Conservation (phyloP, 441 rosid species). For the Bocquillonia castaneifolia region DNA sequence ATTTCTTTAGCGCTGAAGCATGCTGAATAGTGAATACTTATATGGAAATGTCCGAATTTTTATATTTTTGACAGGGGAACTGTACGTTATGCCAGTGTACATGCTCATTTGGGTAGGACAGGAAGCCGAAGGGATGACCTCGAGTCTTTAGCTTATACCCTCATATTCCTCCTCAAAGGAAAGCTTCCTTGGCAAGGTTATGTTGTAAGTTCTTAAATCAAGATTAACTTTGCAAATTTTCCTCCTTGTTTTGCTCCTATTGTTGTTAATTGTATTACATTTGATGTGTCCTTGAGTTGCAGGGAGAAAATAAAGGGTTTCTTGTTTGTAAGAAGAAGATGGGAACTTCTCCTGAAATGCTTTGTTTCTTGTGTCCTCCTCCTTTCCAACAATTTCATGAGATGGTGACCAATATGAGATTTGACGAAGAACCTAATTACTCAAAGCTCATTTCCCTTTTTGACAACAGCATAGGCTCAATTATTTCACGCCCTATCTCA, state of each 20-base stretch:
- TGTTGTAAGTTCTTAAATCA: slow-evolving; percentile 30
- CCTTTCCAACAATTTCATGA: slow-evolving; percentile 52
- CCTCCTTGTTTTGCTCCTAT: not conserved
- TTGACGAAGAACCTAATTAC: slow-evolving; percentile 61
- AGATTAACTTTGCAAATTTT: not conserved
- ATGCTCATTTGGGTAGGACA: slow-evolving; percentile 61
- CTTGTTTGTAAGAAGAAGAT: slow-evolving; percentile 57
- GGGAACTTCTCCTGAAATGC: slow-evolving; percentile 50
- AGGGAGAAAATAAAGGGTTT: slow-evolving; percentile 61
- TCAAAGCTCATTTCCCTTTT: slow-evolving; percentile 49
- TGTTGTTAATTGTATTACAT: slow-evolving; percentile 3
- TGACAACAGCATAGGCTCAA: slow-evolving; percentile 37
- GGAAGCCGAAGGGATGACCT: slow-evolving; percentile 59
- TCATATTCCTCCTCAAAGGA: slow-evolving; percentile 51
- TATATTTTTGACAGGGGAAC: slow-evolving; percentile 41
- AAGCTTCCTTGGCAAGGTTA: slow-evolving; percentile 63
- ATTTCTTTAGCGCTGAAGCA: too few relatives aligned
- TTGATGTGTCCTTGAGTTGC: slow-evolving; percentile 8
- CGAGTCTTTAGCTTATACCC: slow-evolving; percentile 55
- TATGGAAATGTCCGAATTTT: not conserved
- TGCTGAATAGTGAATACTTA: not conserved
- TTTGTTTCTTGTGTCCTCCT: slow-evolving; percentile 51
- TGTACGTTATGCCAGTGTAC: slow-evolving; percentile 58
- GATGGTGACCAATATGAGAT: slow-evolving; percentile 50
- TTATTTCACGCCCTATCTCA: slow-evolving; percentile 39